Conservation (phyloP, 2,329 filamentous ascomycete species). For the Aspergillus felis region DNA sequence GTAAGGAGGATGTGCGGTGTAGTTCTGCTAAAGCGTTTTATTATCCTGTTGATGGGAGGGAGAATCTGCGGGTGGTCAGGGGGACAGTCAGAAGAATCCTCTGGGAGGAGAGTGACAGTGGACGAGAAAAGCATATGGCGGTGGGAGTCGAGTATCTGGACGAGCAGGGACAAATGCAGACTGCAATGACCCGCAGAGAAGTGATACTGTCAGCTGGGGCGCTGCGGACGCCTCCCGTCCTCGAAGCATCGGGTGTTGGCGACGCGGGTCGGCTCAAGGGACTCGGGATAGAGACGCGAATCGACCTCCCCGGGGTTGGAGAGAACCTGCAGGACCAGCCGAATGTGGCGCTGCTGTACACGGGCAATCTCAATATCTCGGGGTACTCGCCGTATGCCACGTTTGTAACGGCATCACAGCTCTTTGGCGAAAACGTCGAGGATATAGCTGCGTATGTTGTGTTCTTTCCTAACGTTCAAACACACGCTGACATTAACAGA, state of each 20-base stretch:
- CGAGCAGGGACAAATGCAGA: background rate
- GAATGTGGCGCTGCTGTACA: background rate
- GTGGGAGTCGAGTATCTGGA: constrained; percentile 31
- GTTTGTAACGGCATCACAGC: background rate
- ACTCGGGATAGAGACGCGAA: constrained; percentile 40
- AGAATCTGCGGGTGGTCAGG: constrained; percentile 26
- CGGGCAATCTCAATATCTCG: background rate
- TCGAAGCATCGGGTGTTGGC: constrained; percentile 60
- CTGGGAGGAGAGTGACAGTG: background rate
- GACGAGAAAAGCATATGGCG: constrained; percentile 5
- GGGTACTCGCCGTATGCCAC: background rate
- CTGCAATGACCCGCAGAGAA: constrained; percentile 40
- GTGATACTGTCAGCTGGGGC: constrained; percentile 59
- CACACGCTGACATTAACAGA: background rate
- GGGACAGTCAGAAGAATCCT: constrained; percentile 36
- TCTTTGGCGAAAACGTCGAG: background rate
- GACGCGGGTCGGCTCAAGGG: constrained; percentile 38
- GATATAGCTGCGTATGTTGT: background rate
- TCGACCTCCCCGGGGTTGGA: constrained; percentile 44
- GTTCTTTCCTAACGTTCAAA: background rate
- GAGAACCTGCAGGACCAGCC: constrained; percentile 48
- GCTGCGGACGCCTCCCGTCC: constrained; percentile 54
- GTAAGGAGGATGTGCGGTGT: background rate
- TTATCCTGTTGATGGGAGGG: constrained; percentile 4
- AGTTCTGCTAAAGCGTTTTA: background rate